Percentiles rank a stretch among this genome's conserved stretches.
These are phyloP conservation scores for Ceratocystis huliohia DNA, from an alignment of 2,329 filamentous ascomycete species.

Conservation along the genomic window DNA sequence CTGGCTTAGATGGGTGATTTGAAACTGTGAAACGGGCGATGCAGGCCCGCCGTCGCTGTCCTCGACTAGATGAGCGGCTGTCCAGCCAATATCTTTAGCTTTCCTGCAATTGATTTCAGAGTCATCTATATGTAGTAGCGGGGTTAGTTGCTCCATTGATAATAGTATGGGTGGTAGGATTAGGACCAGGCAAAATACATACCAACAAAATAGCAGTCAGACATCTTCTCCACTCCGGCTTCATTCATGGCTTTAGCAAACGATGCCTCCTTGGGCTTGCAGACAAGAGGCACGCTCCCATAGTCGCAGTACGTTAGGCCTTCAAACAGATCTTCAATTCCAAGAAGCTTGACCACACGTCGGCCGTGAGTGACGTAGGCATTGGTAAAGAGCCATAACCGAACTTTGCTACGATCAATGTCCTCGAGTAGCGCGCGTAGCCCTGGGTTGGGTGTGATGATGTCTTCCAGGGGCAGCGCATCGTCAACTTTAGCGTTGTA, in stretches of 20 bases:
- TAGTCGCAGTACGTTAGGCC: conserved; percentile 96
- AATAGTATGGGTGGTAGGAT: neutral
- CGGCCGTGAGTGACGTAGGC: conserved; percentile 82
- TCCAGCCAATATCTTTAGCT: conserved; percentile 74
- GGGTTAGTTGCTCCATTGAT: neutral
- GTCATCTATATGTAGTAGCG: conserved; percentile 51
- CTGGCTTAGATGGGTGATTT: conserved; percentile 65
- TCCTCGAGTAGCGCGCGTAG: conserved; percentile 66
- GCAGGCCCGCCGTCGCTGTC: conserved; percentile 51
- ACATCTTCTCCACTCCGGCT: conserved; percentile 52
- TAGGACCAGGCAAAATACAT: conserved; percentile 30
- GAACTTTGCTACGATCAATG: conserved; percentile 73
- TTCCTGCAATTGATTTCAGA: conserved; percentile 69
- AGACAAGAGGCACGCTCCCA: conserved; percentile 55
- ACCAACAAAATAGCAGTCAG: conserved; percentile 90
- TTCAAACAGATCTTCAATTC: conserved; percentile 80
- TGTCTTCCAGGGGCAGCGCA: conserved; percentile 70
- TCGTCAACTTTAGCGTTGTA: conserved; percentile 95
- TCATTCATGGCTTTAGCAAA: conserved; percentile 81
- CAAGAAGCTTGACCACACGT: conserved; percentile 67
- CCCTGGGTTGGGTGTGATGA: conserved; percentile 66
- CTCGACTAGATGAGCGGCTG: conserved; percentile 72
- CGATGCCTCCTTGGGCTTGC: conserved; percentile 76
- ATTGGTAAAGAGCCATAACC: conserved; percentile 90
- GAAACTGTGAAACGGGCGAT: conserved; percentile 55